Percentiles rank a stretch among this genome's conserved stretches.
Evolutionary conservation across 192 early-diverging fungal genomes (phyloP).

Genomic region (Backusella sp.): DNA sequence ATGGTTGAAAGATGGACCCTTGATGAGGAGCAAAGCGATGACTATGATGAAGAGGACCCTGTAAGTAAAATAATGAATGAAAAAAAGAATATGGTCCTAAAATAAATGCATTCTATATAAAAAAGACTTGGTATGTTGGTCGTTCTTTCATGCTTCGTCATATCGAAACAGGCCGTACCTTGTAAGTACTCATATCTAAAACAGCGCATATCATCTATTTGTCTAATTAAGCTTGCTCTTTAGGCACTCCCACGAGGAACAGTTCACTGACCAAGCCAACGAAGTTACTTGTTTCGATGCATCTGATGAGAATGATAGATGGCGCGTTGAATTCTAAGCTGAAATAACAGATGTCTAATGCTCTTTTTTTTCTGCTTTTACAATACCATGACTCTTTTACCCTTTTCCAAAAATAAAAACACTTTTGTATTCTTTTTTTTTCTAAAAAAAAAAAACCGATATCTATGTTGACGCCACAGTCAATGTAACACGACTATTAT

Average conservation of each 20-base stretch:
- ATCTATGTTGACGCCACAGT: background rate
- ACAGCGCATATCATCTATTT: slow-evolving; percentile 4
- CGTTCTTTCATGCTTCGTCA: slow-evolving; percentile 49
- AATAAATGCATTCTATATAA: background rate
- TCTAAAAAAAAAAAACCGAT: background rate
- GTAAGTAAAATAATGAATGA: slow-evolving; percentile 7
- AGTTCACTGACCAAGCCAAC: slow-evolving; percentile 39
- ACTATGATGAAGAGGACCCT: slow-evolving; percentile 23
- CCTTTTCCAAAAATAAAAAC: background rate
- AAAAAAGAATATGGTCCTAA: background rate
- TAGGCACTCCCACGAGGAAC: slow-evolving; percentile 12
- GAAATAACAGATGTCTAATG: background rate
- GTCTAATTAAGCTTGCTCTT: background rate
- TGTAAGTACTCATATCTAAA: slow-evolving; percentile 48
- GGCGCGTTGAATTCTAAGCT: slow-evolving; percentile 14
- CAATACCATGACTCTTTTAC: background rate
- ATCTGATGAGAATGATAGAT: slow-evolving; percentile 58
- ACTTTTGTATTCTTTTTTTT: background rate
- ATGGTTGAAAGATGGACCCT: slow-evolving; percentile 43
- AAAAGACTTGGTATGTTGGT: slow-evolving; percentile 43
- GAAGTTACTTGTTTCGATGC: slow-evolving; percentile 50
- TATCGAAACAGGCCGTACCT: slow-evolving; percentile 44
- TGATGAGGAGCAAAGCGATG: slow-evolving; percentile 33
- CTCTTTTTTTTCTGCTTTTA: background rate
- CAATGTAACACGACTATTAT: background rate